Percentiles rank a stretch among this genome's conserved stretches.
These are phyloP conservation scores for Phanerodontia chrysosporium DNA, from an alignment of 768 basidiomycete species.

Conservation along the genomic window DNA sequence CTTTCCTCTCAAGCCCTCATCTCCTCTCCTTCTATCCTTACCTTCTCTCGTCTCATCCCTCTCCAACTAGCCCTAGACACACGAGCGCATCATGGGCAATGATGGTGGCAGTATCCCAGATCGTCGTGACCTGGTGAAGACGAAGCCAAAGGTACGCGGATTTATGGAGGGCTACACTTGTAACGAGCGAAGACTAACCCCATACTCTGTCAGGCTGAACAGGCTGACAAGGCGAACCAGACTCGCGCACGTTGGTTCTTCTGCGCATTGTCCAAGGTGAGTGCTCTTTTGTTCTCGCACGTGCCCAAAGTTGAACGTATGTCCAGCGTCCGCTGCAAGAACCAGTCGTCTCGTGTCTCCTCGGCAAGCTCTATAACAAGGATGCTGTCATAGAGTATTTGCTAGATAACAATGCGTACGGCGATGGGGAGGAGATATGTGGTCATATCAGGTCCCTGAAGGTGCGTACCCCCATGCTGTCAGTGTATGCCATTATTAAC, in stretches of 20 bases:
- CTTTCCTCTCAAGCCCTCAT: not conserved
- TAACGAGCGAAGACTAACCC: not conserved
- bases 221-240: conserved; percentile 89
- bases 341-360: conserved; percentile 85
- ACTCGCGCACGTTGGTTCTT: conserved; percentile 86
- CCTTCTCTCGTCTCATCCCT: no score
- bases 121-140: conserved; percentile 72
- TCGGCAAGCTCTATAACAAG: conserved; percentile 96
- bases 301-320: not conserved
- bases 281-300: not conserved
- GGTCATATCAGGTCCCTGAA: conserved; percentile 88
- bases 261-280: conserved; percentile 92
- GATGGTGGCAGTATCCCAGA: conserved; percentile 88
- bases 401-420: conserved; percentile 76
- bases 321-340: conserved; percentile 48
- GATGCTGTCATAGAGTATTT: conserved; percentile 90
- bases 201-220: conserved; percentile 52
- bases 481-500: not conserved
- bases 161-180: not conserved
- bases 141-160: conserved; percentile 57
- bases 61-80: not conserved
- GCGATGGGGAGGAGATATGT: conserved; percentile 90
- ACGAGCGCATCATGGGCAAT: conserved; percentile 62
- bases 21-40: not conserved
- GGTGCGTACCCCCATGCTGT: conserved; percentile 42